Base-by-base conservation (phyloP, 176 grass and related monocot species). In the Avena atlantica region DNA sequence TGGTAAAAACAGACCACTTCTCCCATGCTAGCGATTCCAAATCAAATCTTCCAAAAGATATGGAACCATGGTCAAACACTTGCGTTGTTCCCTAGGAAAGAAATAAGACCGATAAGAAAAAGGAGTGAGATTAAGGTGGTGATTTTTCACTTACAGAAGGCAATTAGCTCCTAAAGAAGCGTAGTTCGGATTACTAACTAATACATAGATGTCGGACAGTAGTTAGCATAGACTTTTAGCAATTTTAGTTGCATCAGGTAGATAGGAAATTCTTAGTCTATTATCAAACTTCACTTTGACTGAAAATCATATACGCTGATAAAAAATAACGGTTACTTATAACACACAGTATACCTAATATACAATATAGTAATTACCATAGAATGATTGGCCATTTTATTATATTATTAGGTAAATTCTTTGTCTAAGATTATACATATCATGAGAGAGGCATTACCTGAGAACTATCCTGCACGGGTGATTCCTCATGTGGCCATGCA, bases 1-100 rank as follows among this genome's bases (percentile, higher is more conserved):
- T 93, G 78, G 93, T 85, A 86, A 99, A 98, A 34, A 99, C 97
- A 62, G 97, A 99, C 90, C 94, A 94, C 64, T 92, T 99, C 81
- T 99, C 97, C 94, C 97, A 99, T 70, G 91, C 92, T 59, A 99
- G 76, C 10, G 97, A 93, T 87, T 99, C 97, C 40, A 93, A 77
- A 64, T 95, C 92, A 80, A 99, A 99, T 91, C 91, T 94, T 89
- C 97, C 97, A 88, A 99, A 99, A 76, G 97, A 99, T 91, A 99
- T 91, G 59, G 97, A 99, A 58, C 97, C 97, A 55, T 98, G 97
- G 81, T 92, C 89, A 83, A 99, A 91, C 87, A 99, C 84, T 89
- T 91, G 92, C 0, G 94, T 74, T 56, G 90, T 57, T 76, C 87
- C 94, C 97, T 98, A 83, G 88, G 44, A 57, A 50, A 69, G 57